These are phyloP conservation scores for Naganishia kalamii DNA, from an alignment of 768 basidiomycete species.

Conservation along the genomic window DNA sequence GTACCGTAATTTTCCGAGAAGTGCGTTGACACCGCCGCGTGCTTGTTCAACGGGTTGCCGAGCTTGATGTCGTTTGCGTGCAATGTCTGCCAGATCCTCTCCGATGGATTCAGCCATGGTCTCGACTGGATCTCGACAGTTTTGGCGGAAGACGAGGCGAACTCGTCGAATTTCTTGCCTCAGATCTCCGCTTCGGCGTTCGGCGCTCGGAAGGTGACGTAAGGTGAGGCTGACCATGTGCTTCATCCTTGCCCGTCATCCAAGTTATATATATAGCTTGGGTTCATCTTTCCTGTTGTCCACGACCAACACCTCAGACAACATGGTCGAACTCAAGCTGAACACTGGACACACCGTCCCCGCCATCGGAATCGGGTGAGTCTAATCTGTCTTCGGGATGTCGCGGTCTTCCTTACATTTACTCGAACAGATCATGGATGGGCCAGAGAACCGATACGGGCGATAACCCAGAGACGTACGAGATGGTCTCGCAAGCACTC, in stretches of 20 bases:
- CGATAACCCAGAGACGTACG: conserved; percentile 19
- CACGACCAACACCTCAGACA: neutral
- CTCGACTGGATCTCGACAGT: neutral
- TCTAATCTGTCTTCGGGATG: too few relatives aligned
- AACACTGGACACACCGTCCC: conserved; percentile 19
- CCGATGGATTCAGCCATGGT: neutral
- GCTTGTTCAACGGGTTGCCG: neutral
- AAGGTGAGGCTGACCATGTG: too few relatives aligned
- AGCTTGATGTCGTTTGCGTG: neutral
- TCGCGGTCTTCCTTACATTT: neutral
- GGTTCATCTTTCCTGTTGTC: too few relatives aligned
- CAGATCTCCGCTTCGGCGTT: too few relatives aligned
- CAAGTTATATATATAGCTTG: too few relatives aligned
- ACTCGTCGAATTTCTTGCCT: too few relatives aligned
- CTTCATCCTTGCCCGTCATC: too few relatives aligned
- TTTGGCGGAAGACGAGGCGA: neutral
- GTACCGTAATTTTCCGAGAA: neutral
- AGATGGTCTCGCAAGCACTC: conserved; percentile 15
- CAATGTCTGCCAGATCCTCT: neutral
- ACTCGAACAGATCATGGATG: conserved; percentile 16
- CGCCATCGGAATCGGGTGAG: conserved; percentile 22
- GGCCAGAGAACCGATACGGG: conserved; percentile 12
- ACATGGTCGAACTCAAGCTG: conserved; percentile 20
- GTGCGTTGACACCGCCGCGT: neutral
- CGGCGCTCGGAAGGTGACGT: too few relatives aligned